phyloP scores from a whole-genome alignment of 169 alveolate species.

The Cryptosporidium ubiquitum region DNA sequence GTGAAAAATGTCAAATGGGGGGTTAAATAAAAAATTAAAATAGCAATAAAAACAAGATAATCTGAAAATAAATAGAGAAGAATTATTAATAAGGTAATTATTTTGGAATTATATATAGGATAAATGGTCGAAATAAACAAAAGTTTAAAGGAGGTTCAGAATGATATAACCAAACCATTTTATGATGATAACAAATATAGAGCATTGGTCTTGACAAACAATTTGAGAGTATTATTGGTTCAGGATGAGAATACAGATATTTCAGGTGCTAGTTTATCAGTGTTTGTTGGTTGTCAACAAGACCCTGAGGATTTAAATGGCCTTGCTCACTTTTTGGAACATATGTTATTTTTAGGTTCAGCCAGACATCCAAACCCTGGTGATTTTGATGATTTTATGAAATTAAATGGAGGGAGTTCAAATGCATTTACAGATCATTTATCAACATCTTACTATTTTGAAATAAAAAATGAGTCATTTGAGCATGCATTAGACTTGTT shows the following conservation, averaged over 20 bases:
- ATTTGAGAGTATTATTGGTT: slow-evolving; percentile 32
- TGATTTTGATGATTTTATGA: slow-evolving; percentile 76
- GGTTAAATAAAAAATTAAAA: background rate
- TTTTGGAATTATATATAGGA: background rate
- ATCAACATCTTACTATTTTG: slow-evolving; percentile 85
- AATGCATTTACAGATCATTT: slow-evolving; percentile 83
- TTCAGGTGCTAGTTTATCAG: slow-evolving; percentile 75
- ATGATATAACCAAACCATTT: slow-evolving; percentile 4
- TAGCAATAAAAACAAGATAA: background rate
- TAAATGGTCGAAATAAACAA: background rate
- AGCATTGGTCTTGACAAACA: slow-evolving; percentile 11
- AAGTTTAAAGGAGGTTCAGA: background rate
- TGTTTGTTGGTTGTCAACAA: slow-evolving; percentile 83
- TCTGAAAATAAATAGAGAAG: background rate
- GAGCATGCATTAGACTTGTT: slow-evolving; percentile 81
- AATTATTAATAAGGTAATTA: no score
- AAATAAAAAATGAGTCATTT: slow-evolving; percentile 79
- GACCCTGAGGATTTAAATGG: slow-evolving; percentile 90
- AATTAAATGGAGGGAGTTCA: slow-evolving; percentile 82
- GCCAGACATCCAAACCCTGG: slow-evolving; percentile 84
- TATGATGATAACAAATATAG: slow-evolving; percentile 52
- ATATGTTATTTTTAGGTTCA: slow-evolving; percentile 91
- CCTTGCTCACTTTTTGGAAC: slow-evolving; percentile 94
- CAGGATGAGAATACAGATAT: slow-evolving; percentile 47
- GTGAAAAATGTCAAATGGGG: background rate